Conservation (phyloP, 2,329 filamentous ascomycete species). For the Ciborinia camelliae region DNA sequence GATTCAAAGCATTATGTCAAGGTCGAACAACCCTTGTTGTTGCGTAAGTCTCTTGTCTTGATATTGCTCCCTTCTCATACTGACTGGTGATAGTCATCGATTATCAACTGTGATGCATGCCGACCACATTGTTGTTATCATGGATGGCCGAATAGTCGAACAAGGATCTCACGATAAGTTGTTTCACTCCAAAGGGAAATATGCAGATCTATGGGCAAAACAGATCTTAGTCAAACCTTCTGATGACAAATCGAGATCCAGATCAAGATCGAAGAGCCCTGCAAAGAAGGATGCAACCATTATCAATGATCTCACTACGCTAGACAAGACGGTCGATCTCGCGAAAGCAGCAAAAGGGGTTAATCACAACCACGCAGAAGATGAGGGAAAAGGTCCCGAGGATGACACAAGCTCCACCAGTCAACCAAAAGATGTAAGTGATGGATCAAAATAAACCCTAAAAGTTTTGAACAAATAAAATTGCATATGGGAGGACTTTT, state of each 20-base stretch:
- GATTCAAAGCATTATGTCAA: conserved; percentile 45
- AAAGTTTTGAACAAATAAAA: not conserved
- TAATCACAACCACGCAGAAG: conserved; percentile 19
- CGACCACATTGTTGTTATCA: conserved; percentile 52
- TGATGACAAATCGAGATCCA: conserved; percentile 26
- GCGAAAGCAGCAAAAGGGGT: conserved; percentile 24
- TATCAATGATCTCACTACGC: conserved; percentile 34
- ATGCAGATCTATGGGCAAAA: conserved; percentile 50
- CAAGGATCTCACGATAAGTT: conserved; percentile 50
- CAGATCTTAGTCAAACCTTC: conserved; percentile 40
- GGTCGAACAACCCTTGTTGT: conserved; percentile 48
- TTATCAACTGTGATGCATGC: conserved; percentile 53
- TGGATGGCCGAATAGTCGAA: conserved; percentile 50
- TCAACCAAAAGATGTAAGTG: conserved; percentile 30
- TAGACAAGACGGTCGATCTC: conserved; percentile 24
- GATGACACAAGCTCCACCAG: not conserved
- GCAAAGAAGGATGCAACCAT: conserved; percentile 31
- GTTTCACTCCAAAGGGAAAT: conserved; percentile 47
- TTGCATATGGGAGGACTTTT: not conserved
- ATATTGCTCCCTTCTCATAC: not conserved
- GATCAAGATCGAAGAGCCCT: conserved; percentile 30
- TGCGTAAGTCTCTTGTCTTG: conserved; percentile 29
- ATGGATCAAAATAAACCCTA: conserved; percentile 16
- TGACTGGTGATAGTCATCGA: conserved; percentile 40
- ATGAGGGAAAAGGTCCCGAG: not conserved